A percentile compares a stretch with the other conserved stretches of the same genome.
Evolutionary conservation across 257 asterid genomes (phyloP).

Genomic region (Nicotiana tomentosiformis): DNA sequence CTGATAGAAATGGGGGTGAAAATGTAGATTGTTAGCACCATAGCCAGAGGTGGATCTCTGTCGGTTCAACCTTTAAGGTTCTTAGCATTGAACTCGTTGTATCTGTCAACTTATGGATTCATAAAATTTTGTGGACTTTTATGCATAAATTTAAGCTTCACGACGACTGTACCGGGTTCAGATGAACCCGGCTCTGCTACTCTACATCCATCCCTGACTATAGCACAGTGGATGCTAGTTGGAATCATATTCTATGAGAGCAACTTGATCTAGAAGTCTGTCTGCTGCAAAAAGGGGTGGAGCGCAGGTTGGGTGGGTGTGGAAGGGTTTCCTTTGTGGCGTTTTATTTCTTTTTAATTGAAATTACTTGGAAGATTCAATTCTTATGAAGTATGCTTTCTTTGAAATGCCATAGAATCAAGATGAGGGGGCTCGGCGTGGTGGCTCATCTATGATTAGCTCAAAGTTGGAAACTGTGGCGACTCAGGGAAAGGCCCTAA

Average conservation of each 20-base stretch:
- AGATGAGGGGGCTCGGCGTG: constrained; percentile 31
- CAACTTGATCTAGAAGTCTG: background rate
- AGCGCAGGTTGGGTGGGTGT: background rate
- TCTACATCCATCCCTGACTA: too few species aligned
- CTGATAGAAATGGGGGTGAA: background rate
- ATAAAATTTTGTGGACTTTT: too few species aligned
- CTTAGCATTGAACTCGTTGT: too few species aligned
- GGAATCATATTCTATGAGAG: background rate
- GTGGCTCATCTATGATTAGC: constrained; percentile 15
- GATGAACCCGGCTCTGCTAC: too few species aligned
- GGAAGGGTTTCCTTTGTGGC: background rate
- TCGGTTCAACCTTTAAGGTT: too few species aligned
- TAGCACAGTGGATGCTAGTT: background rate
- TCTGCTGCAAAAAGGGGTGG: background rate
- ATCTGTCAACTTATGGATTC: too few species aligned
- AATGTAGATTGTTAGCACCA: background rate
- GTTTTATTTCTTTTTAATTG: background rate
- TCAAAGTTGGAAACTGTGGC: constrained; percentile 22
- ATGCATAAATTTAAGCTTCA: too few species aligned
- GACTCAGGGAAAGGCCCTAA: constrained; percentile 21
- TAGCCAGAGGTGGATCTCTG: too few species aligned
- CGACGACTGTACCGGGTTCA: too few species aligned
- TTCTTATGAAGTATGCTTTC: background rate
- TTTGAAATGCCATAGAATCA: constrained; percentile 39
- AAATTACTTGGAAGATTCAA: background rate